Evolutionary conservation across 495 filamentous ascomycete species (phyloP), one percentile per base, ranked within the genome.

Genomic region (Penicillium manginii): DNA sequence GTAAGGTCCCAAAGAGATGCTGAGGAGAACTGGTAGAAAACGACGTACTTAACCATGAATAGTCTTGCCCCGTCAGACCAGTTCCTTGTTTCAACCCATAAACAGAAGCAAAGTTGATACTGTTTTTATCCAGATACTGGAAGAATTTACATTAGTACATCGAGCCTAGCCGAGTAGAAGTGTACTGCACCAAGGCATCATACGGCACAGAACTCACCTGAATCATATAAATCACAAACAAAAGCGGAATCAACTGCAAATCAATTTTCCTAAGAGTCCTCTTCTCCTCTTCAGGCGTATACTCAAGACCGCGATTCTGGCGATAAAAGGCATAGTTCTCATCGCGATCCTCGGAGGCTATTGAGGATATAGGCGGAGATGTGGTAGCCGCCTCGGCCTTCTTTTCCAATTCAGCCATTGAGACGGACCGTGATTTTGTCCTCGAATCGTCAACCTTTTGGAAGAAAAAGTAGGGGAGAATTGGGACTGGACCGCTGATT

Each of bases 51-150:
- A 84, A 74, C 85, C 84, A 88, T 18, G 80, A 80, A 63, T 85
- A 86, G 26, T 87, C 78, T 57, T 84, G 78, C 12, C 83, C 83
- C 0, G 72, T 63, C 12, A 86, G 57, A 35, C 81, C 50, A 0
- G 82, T 83, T 5, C 76, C 84, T 54, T 77, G 60, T 47, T 83
- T 74, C 29, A 86, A 58, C 0, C 84, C 84, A 60, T 82, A 86
- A 0, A 84, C 82, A n/a, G 79, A 82, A 2, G 85, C 81, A 57
- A 82, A 88, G 57, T 83, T 85, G 65, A 87, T 78, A 23, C 76
- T 80, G 33, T 81, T 80, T 66, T 88, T 88, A 58, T 88, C 84
- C 6, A 86, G 69, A 54, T 84, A 87, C 66, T 85, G 78, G 15
- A 2, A 19, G 0, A 9, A 22, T 17, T 3, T 10, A 14, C 35